Percentiles rank a stretch among this genome's conserved stretches.
These are phyloP conservation scores for Eucalyptus sideroxylon DNA, from an alignment of 345 rosid genomes.

Conservation along the genomic window DNA sequence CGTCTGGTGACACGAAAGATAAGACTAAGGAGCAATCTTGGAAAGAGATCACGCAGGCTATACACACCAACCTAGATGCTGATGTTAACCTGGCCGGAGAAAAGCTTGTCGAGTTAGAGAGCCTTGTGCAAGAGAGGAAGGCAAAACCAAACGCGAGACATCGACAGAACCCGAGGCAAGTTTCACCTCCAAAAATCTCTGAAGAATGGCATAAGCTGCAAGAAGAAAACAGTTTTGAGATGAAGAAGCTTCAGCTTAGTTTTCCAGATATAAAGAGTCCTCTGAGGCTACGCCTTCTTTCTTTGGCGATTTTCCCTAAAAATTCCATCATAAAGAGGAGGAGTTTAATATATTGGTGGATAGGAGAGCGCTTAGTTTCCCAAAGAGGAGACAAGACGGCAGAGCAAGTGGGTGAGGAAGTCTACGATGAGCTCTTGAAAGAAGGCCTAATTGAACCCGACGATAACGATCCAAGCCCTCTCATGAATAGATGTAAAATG, in stretches of 20 bases:
- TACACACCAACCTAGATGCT: accelerated
- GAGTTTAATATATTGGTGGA: slow-evolving; percentile 4
- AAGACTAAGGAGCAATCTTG: accelerated
- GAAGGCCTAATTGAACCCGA: neutral
- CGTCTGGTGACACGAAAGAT: neutral
- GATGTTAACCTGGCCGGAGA: accelerated
- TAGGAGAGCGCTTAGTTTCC: neutral
- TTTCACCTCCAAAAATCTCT: neutral
- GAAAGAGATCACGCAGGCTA: neutral
- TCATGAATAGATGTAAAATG: neutral
- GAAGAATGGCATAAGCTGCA: accelerated
- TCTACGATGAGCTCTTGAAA: neutral
- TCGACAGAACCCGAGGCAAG: neutral
- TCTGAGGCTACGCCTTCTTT: neutral
- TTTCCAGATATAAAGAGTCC: accelerated
- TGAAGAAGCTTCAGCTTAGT: accelerated
- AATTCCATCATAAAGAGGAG: neutral
- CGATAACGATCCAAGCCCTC: neutral
- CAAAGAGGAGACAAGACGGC: neutral
- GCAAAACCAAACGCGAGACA: accelerated
- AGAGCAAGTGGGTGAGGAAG: neutral
- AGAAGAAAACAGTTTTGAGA: accelerated
- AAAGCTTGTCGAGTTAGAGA: accelerated
- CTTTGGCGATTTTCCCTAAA: neutral
- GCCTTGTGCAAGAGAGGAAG: neutral